Percentiles rank a stretch among this genome's conserved stretches.
phyloP scores from a whole-genome alignment of 768 basidiomycete genomes.

The Suillus lakei region DNA sequence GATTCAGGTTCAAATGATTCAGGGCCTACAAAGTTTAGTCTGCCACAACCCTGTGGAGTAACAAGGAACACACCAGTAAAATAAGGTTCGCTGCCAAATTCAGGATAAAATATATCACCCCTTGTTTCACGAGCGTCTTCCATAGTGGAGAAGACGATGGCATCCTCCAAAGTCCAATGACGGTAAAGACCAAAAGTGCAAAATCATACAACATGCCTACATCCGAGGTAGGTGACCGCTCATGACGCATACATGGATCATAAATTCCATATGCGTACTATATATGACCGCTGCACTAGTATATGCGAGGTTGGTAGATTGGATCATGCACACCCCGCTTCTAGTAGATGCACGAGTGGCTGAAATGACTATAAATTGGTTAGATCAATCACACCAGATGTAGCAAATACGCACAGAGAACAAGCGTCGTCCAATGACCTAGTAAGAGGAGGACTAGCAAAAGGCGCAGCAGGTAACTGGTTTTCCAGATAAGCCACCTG shows the following conservation, averaged over 20 bases:
- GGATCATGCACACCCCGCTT: neutral
- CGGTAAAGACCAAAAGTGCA: neutral
- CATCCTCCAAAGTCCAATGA: neutral
- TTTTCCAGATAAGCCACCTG: conserved; percentile 6
- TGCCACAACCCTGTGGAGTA: neutral
- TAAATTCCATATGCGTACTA: neutral
- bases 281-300: neutral
- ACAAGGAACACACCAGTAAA: neutral
- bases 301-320: neutral
- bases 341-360: neutral
- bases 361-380: neutral
- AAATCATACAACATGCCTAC: neutral
- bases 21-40: neutral
- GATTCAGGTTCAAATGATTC: neutral
- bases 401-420: neutral
- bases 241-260: neutral
- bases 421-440: neutral
- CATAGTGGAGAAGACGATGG: neutral
- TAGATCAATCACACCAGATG: no score
- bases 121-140: conserved; percentile 3
- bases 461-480: neutral
- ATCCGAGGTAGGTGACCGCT: neutral
- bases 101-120: neutral
- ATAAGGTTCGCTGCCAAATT: neutral
- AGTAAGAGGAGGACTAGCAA: neutral